Conservation (phyloP, 495 filamentous ascomycete species). For the Massariosphaeria phaeospora region DNA sequence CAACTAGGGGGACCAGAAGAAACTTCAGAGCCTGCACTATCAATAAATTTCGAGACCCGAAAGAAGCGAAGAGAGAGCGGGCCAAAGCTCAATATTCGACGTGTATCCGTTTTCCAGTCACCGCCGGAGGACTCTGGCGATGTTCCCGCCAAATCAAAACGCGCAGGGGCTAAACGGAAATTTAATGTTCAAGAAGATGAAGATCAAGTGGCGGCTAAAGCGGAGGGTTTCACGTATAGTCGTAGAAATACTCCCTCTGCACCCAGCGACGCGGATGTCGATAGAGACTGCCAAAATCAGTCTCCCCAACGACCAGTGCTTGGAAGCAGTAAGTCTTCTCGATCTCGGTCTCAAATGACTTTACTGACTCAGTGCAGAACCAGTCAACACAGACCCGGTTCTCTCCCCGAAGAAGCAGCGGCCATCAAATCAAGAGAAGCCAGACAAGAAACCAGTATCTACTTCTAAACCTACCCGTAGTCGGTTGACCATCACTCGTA, state of each 20-base stretch:
- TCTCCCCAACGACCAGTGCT: slow-evolving; percentile 32
- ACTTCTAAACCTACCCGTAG: slow-evolving; percentile 6
- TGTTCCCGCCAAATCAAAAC: slow-evolving; percentile 3
- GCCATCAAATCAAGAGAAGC: slow-evolving; percentile 21
- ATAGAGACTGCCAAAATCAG: neutral
- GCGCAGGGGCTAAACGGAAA: slow-evolving; percentile 59
- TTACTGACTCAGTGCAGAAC: slow-evolving; percentile 32
- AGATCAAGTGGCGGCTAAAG: slow-evolving; percentile 38
- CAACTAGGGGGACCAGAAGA: slow-evolving; percentile 14
- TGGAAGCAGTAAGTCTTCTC: slow-evolving; percentile 32
- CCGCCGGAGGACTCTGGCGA: slow-evolving; percentile 29
- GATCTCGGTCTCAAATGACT: neutral
- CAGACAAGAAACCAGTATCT: slow-evolving; percentile 26
- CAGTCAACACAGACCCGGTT: slow-evolving; percentile 37
- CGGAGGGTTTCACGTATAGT: slow-evolving; percentile 51
- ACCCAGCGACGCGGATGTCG: neutral
- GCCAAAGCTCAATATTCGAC: slow-evolving; percentile 32
- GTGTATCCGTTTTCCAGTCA: slow-evolving; percentile 32
- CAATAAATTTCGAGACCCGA: slow-evolving; percentile 50
- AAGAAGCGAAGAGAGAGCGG: slow-evolving; percentile 49
- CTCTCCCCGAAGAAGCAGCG: slow-evolving; percentile 39
- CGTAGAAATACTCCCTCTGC: slow-evolving; percentile 28
- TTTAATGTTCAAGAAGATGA: slow-evolving; percentile 53
- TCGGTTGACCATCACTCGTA: slow-evolving; percentile 18
- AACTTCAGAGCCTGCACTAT: slow-evolving; percentile 32